Base-by-base conservation (phyloP, 306 rosid genomes). In the Comarum palustre region DNA sequence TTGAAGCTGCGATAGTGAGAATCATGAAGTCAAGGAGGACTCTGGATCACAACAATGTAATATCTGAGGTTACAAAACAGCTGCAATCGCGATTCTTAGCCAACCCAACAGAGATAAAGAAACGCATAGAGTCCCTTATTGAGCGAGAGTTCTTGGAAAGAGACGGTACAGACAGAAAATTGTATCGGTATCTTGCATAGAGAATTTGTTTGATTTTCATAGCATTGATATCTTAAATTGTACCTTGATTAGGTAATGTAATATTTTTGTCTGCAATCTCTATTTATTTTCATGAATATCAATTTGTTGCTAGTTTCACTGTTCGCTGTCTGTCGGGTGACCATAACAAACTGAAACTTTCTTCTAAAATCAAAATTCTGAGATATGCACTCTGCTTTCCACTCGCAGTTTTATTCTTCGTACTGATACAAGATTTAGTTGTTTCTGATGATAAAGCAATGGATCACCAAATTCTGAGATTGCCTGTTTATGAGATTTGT, bases 81-180 rank as follows among this genome's bases (percentile, higher is more conserved):
- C 73, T 92, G 81, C 96, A 92, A 73, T 65, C 90, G 0, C 84
- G 90, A 59, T 90, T 90, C 84, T 77, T 90, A 5, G 82, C 92
- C 17, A 90, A 92, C 74, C 96, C 95, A 0, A 88, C 86, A 0
- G 95, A 88, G 81, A 84, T 92, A 42, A 92, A 92, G 78, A 92
- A 87, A 79, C 86, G 95, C 62, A 88, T 92, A 0, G 98, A 92
- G 80, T 90, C 98, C 67, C 94, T 92, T 19, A 85, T 92, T n/a
- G 95, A 92, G 82, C 72, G 95, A 73, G 98, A 92, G 12, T 92
- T 92, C 78, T 72, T 92, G 87, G 96, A 88, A 81, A 83, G 98
- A 78, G 96, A 92, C 77, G 47, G 66, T 25, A 68, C 39, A 17
- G 96, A 92, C 83, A 77, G 86, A 81, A 88, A 83, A 71, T 38